Evolutionary conservation across 306 rosid genomes (phyloP), one percentile per base, ranked within the genome.

Genomic region (Vicia faba): DNA sequence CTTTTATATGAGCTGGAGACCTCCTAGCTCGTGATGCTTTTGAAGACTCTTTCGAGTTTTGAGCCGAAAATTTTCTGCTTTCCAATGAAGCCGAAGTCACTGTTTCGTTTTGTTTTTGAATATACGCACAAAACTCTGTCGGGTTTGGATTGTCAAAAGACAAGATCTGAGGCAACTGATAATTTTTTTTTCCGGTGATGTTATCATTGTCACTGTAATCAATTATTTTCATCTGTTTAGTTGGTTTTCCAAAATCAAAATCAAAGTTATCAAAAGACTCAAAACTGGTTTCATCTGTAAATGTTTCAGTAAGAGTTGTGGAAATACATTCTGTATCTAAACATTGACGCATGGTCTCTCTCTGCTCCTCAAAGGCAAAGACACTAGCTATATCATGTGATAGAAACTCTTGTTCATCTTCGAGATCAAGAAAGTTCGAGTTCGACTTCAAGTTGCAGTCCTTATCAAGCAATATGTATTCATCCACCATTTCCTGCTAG

Each of bases 61-160:
- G 57, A 70, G 69, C 19, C 38, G 80, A 65, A 44, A 79, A 58
- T 10, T 68, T 72, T 53, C 35, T 45, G 65, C 65, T 73, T 57
- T 65, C 55, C 48, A 25, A 3, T n/a, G 63, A 7, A 4, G 64
- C 44, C 29, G 61, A n/a, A 40, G 46, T 43, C 7, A 69, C 67
- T 13, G 13, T 54, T 46, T 77, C 81, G 1, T 73, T 71, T 58
- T 74, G 75, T 0, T 39, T 73, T 19, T 38, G 2, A 10, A 67
- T 80, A 63, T 66, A 71, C 8, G 60, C 65, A 11, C 55, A 62
- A 64, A 78, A 69, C 10, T 64, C 61, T n/a, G 66, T 65, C 1
- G 76, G n/a, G 15, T 64, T 76, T 26, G 79, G 51, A 61, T 84
- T 85, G 20, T 74, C 86, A 8, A 91, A 91, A 20, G 81, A 86